Base-by-base conservation (phyloP, 2,329 filamentous ascomycete genomes). In the Alternaria metachromatica region DNA sequence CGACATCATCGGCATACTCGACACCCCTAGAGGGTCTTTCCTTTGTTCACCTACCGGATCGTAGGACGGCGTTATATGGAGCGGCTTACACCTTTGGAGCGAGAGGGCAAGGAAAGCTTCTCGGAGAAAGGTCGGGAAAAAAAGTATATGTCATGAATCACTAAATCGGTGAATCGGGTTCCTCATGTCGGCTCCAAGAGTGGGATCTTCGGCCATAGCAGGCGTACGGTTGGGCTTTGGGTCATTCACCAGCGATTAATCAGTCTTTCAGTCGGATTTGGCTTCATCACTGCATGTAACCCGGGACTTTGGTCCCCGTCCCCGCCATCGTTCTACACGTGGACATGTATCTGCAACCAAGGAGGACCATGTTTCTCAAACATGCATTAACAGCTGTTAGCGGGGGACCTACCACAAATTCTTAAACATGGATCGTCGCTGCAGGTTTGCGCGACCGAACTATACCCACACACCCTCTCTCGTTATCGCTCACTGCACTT, bases 21-120 rank as follows among this genome's bases (percentile, higher is more conserved):
- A 15, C 20, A 59, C 55, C 26, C 45, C 30, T 33, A 12, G 57
- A 21, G 26, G 50, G 41, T 45, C 26, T 21, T 23, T 60, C 59
- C 60, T 37, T 46, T 23, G 45, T 44, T 23, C 30, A 60, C 20
- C 58, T 45, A 48, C n/a, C 11, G 30, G 51, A 26, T 28, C 23
- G 37, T 46, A 56, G 37, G 57, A 45, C 25, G 46, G 58, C 50
- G 56, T 48, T 63, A 33, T 55, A 26, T 23, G 37, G 51, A 33
- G 43, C n/a, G 20, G 28, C 23, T 60, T 41, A 30, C 51, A 56
- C 45, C 45, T 50, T 44, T 21, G 41, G 46, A 18, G 21, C 41
- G 44, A 41, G 37, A 53, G n/a, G 37, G 23, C 33, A 50, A n/a
- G 33, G 45, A 37, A 50, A 21, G 50, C 28, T 44, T 41, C 33